Percentiles rank a stretch among this genome's conserved stretches.
Evolutionary conservation across 805 yeast species (phyloP).

Genomic region (Candida ficus): DNA sequence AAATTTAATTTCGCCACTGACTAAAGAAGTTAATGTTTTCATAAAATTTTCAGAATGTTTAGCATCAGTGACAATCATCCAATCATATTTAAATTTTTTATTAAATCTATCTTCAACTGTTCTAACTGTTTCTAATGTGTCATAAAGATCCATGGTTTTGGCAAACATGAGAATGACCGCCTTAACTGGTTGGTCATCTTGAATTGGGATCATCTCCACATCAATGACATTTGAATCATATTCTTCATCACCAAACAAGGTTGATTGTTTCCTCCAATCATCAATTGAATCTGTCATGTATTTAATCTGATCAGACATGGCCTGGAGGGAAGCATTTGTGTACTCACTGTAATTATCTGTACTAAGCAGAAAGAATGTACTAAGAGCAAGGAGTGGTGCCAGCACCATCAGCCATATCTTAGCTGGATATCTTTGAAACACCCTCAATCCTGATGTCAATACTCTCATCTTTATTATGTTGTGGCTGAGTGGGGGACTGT

Average conservation of each 20-base stretch:
- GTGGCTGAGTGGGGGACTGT: background rate
- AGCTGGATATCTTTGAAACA: background rate
- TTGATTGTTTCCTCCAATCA: background rate
- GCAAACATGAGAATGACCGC: slow-evolving; percentile 59
- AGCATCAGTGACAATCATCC: slow-evolving; percentile 68
- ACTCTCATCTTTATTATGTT: background rate
- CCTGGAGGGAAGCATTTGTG: background rate
- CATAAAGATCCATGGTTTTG: slow-evolving; percentile 55
- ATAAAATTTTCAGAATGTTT: slow-evolving; percentile 52
- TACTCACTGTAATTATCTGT: background rate
- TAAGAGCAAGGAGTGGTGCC: background rate
- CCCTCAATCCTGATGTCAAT: background rate
- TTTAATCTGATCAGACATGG: background rate
- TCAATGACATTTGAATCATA: background rate
- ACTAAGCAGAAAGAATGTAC: background rate
- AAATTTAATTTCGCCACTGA: slow-evolving; percentile 53
- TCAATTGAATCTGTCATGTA: background rate
- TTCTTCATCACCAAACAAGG: background rate
- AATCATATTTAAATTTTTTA: slow-evolving; percentile 55
- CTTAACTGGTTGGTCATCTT: background rate
- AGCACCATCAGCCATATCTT: background rate
- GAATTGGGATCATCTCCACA: background rate
- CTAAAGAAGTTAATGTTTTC: slow-evolving; percentile 34
- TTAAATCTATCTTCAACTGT: slow-evolving; percentile 66
- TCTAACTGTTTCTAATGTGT: slow-evolving; percentile 51